Evolutionary conservation across 306 rosid genomes (phyloP), one percentile per base, ranked within the genome.

Genomic region (Aeschynomene evenia): DNA sequence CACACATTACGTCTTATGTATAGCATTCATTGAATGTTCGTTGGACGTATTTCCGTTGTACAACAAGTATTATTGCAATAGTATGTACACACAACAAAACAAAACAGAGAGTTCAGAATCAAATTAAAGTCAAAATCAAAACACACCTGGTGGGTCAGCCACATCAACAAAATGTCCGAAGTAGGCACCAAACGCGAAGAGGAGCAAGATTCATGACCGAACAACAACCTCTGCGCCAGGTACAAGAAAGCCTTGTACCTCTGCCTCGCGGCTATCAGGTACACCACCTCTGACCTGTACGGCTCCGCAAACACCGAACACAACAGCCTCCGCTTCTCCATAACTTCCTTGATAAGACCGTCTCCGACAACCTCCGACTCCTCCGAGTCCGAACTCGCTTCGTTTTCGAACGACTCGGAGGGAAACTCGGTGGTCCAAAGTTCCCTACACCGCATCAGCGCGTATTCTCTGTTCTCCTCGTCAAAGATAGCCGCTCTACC

Each of bases 381-480:
- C 49, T 15, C 4, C 54, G 57, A 61, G 71, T 63, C 85, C 13
- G 80, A 84, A 75, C 76, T 72, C 0, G 31, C 79, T 71, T 86
- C 97, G 57, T 86, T 90, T 70, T 90, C 97, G 67, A 90, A 93
- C 40, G 98, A 57, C 57, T 90, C 92, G 1, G 70, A 52, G 14
- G 98, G 92, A 77, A 85, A 93, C 56, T 56, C 84, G 16, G 74
- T 73, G 1, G 54, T 68, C 97, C 98, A 93, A 7, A 85, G 79
- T 18, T 87, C 86, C 42, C 73, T 76, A 73, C 98, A 86, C 68
- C 90, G 79, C 77, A 81, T 69, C 69, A 88, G 55, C 19, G 96
- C 94, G 26, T 93, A 93, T 51, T 93, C 98, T 74, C 90, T 87
- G 36, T 93, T 93, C 82, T 88, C 98, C 66, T 90, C 97, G 49